Evolutionary conservation across 805 yeast species (phyloP).

Genomic region (Grigorovia jiainica): DNA sequence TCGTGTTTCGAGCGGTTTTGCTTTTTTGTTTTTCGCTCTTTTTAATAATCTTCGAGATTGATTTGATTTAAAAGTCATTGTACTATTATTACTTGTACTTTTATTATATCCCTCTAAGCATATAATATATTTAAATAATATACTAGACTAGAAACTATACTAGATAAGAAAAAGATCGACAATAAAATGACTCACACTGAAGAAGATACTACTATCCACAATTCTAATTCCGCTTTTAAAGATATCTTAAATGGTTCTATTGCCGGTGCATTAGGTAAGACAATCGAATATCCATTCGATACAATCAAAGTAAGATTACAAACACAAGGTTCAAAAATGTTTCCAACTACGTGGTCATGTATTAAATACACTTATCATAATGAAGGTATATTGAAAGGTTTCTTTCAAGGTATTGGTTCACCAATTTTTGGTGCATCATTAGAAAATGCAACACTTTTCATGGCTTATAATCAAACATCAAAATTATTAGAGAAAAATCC

Average conservation of each 20-base stretch:
- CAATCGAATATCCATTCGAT: conserved; percentile 87
- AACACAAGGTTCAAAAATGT: conserved; percentile 54
- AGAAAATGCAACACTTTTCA: conserved; percentile 75
- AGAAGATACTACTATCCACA: conserved; percentile 2
- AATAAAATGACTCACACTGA: no score
- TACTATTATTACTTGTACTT: no score
- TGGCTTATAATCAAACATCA: conserved; percentile 47
- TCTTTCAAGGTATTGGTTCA: conserved; percentile 68
- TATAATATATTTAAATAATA: no score
- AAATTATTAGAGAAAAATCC: conserved; percentile 23
- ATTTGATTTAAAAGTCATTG: no score
- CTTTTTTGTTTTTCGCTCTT: no score
- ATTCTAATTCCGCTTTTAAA: conserved; percentile 18
- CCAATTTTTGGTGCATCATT: conserved; percentile 87
- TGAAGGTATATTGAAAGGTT: conserved; percentile 67
- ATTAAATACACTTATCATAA: conserved; percentile 47
- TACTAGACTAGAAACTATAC: no score
- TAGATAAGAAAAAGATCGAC: no score
- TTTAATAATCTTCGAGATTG: no score
- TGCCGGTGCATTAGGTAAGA: conserved; percentile 76
- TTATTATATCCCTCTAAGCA: no score
- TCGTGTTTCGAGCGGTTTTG: background rate
- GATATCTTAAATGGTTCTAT: conserved; percentile 33
- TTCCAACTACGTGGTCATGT: conserved; percentile 55
- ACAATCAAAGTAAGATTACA: conserved; percentile 84